Base-by-base conservation (phyloP, 176 grass and related monocot species). In the Melocanna baccifera region DNA sequence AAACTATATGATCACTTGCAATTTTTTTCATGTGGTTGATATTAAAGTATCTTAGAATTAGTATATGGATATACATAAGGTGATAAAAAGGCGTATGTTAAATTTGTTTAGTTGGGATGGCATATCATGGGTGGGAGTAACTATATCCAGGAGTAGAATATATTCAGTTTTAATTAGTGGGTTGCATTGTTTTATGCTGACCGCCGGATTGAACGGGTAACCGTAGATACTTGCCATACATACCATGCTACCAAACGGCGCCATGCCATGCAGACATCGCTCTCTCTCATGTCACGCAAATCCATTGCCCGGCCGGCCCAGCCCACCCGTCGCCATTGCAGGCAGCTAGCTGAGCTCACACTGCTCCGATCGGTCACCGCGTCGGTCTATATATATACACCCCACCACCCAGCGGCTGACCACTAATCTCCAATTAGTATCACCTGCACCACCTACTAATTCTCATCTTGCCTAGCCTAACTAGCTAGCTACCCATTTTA, bases 301-400 rank as follows among this genome's bases (percentile, higher is more conserved):
- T 62, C 34, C 34, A 36, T 36, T 36, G 34, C 34, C 34, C 34
- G 34, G 34, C 34, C 34, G 34, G 4, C 34, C 34, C 34, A 36
- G 34, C 34, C 34, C 30, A 58, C 75, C 39, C 41, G 79, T 83
- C 79, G 86, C 86, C 79, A 41, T 65, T 41, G 79, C 43, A 26
- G 65, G 73, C 8, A 22, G 8, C 50, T 11, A 61, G 50, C 72
- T 71, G 61, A 76, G 12, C 62, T 4, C 25, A 18, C 77, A 30
- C 77, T 12, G 55, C 55, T 58, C 55, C 55, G 55, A n/a, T 11
- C 22, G 20, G 4, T 10, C 55, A 11, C 55, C 55, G 22, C 55
- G 55, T n/a, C 55, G 8, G 22, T n/a, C 67, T 90, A 90, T 86
- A 90, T n/a, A 82, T 77, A 90, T 72, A 82, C 5, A 46, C 73